Evolutionary conservation across 2,329 filamentous ascomycete genomes (phyloP).

Genomic region (Xylariaceae sp.): DNA sequence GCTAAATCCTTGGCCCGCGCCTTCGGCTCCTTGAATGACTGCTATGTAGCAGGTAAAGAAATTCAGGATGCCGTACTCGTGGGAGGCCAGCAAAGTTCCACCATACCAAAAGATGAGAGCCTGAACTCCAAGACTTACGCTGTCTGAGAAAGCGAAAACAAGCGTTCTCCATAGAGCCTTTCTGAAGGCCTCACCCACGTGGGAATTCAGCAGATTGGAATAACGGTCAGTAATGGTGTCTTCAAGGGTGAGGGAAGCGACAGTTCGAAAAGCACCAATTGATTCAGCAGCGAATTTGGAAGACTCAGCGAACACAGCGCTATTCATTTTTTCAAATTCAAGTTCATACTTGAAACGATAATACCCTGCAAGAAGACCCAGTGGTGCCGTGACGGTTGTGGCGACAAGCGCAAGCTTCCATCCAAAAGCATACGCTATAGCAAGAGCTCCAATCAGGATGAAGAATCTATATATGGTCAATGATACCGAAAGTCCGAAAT

Average conservation of each 20-base stretch:
- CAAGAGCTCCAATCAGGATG: slow-evolving; percentile 67
- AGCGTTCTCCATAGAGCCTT: slow-evolving; percentile 68
- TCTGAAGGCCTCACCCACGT: slow-evolving; percentile 64
- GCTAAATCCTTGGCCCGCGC: slow-evolving; percentile 69
- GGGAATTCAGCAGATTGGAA: slow-evolving; percentile 59
- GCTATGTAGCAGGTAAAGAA: slow-evolving; percentile 69
- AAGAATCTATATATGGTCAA: slow-evolving; percentile 51
- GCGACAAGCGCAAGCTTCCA: slow-evolving; percentile 79
- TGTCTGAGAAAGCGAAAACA: slow-evolving; percentile 73
- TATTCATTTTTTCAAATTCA: slow-evolving; percentile 73
- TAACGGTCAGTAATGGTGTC: slow-evolving; percentile 68
- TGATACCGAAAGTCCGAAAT: background rate
- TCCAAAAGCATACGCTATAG: slow-evolving; percentile 72
- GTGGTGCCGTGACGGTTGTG: slow-evolving; percentile 63
- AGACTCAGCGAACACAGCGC: slow-evolving; percentile 71
- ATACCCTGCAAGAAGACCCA: slow-evolving; percentile 55
- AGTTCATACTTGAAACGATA: slow-evolving; percentile 63
- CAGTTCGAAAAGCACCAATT: slow-evolving; percentile 75
- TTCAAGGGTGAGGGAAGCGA: slow-evolving; percentile 73
- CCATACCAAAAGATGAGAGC: slow-evolving; percentile 73
- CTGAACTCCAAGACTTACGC: slow-evolving; percentile 66
- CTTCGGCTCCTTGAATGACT: slow-evolving; percentile 70
- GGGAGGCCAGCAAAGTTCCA: slow-evolving; percentile 59
- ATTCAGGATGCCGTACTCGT: slow-evolving; percentile 52
- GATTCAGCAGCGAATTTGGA: slow-evolving; percentile 78